Evolutionary conservation across 2,329 filamentous ascomycete species (phyloP).

Genomic region (Aphanocladium album): DNA sequence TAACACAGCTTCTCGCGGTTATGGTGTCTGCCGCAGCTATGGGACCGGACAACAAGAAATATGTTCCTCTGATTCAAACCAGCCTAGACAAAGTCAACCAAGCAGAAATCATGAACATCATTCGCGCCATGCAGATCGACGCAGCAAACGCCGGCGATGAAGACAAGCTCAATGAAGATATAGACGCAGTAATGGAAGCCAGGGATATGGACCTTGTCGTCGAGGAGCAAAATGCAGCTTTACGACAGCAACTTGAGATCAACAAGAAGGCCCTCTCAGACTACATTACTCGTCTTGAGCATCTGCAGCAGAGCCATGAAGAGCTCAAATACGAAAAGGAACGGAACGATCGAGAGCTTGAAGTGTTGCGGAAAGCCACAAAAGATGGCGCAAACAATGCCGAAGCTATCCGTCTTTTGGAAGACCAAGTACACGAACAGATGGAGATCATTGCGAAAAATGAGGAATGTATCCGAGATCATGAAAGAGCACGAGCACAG

Average conservation of each 20-base stretch:
- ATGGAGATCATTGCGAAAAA: constrained; percentile 63
- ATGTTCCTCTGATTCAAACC: constrained; percentile 43
- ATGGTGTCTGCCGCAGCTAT: constrained; percentile 57
- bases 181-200: constrained; percentile 36
- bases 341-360: constrained; percentile 49
- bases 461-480: constrained; percentile 50
- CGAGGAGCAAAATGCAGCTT: constrained; percentile 49
- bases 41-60: constrained; percentile 51
- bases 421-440: constrained; percentile 57
- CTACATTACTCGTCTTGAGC: constrained; percentile 54
- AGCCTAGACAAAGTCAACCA: constrained; percentile 39
- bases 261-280: constrained; percentile 54
- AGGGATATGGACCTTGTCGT: constrained; percentile 52
- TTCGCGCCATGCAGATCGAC: constrained; percentile 37
- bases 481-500: constrained; percentile 40
- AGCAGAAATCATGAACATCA: constrained; percentile 41
- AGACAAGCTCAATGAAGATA: constrained; percentile 35
- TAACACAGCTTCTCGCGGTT: constrained; percentile 54
- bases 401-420: constrained; percentile 48
- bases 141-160: constrained; percentile 30
- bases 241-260: constrained; percentile 47
- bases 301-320: constrained; percentile 58
- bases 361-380: constrained; percentile 45
- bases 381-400: constrained; percentile 48
- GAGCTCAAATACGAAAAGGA: constrained; percentile 60